These are phyloP conservation scores for Discostella stelligera DNA, from an alignment of 352 stramenopile species.

Conservation along the genomic window DNA sequence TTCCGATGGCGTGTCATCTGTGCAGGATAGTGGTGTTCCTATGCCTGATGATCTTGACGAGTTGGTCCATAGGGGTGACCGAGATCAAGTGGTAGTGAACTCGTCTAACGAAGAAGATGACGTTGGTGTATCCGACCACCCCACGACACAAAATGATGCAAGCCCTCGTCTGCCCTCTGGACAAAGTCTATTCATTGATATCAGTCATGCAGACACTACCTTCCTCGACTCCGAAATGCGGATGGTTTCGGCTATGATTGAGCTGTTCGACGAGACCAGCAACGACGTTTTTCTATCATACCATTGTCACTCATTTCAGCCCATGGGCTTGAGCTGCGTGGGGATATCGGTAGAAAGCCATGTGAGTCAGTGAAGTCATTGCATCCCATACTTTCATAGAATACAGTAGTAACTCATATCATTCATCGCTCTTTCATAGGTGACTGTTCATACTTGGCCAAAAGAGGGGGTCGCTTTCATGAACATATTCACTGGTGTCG, in stretches of 20 bases:
- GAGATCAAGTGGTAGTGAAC: background rate
- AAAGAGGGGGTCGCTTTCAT: slow-evolving; percentile 60
- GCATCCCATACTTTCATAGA: background rate
- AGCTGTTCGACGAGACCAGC: slow-evolving; percentile 39
- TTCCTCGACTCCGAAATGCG: slow-evolving; percentile 62
- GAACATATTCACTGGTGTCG: slow-evolving; percentile 69
- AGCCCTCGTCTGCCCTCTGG: slow-evolving; percentile 35
- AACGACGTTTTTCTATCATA: slow-evolving; percentile 60
- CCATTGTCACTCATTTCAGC: slow-evolving; percentile 56
- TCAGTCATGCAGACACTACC: slow-evolving; percentile 54
- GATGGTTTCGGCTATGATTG: slow-evolving; percentile 52
- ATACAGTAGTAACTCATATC: background rate
- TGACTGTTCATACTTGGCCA: slow-evolving; percentile 75
- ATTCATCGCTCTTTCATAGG: slow-evolving; percentile 7
- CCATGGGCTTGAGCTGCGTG: slow-evolving; percentile 52
- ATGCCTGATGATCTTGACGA: background rate
- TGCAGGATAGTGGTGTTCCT: background rate
- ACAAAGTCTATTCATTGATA: slow-evolving; percentile 68
- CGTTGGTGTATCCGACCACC: too few species aligned
- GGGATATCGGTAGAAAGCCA: slow-evolving; percentile 58
- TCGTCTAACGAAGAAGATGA: background rate
- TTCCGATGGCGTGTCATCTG: background rate
- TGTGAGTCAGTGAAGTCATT: slow-evolving; percentile 48
- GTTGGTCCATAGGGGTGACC: background rate
- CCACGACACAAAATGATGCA: too few species aligned